A percentile compares a stretch with the other conserved stretches of the same genome.
Conservation (phyloP, 768 basidiomycete species). For the Lactarius deliciosus region DNA sequence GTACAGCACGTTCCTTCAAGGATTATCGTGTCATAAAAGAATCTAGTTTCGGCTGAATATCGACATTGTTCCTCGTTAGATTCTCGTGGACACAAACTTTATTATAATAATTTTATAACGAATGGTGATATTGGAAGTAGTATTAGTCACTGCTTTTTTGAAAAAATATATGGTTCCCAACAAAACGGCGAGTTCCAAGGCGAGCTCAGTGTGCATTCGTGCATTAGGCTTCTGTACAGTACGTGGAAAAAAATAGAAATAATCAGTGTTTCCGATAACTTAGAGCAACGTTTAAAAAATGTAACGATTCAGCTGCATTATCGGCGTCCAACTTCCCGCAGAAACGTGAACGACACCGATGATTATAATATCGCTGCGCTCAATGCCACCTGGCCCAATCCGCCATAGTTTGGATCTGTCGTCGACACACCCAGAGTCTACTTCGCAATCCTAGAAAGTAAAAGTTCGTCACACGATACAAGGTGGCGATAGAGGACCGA, state of each 20-base stretch:
- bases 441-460: not conserved
- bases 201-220: no score
- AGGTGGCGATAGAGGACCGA: not conserved
- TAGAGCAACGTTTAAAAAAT: not conserved
- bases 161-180: no score
- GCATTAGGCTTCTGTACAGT: no score
- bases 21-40: no score
- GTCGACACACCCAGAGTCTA: not conserved
- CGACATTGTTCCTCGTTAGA: no score
- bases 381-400: not conserved
- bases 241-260: not conserved
- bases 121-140: no score
- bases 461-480: not conserved
- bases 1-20: no score
- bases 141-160: no score
- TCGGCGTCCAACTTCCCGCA: slow-evolving; percentile 1
- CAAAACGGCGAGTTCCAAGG: no score
- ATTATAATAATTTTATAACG: no score
- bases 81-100: no score
- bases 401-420: not conserved
- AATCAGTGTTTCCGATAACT: not conserved
- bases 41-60: no score
- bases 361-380: not conserved
- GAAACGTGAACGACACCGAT: not conserved
- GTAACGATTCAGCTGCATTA: slow-evolving; percentile 5